Percentiles rank a stretch among this genome's conserved stretches.
Evolutionary conservation across 352 stramenopile genomes (phyloP).

Genomic region (Pythium apleroticum): DNA sequence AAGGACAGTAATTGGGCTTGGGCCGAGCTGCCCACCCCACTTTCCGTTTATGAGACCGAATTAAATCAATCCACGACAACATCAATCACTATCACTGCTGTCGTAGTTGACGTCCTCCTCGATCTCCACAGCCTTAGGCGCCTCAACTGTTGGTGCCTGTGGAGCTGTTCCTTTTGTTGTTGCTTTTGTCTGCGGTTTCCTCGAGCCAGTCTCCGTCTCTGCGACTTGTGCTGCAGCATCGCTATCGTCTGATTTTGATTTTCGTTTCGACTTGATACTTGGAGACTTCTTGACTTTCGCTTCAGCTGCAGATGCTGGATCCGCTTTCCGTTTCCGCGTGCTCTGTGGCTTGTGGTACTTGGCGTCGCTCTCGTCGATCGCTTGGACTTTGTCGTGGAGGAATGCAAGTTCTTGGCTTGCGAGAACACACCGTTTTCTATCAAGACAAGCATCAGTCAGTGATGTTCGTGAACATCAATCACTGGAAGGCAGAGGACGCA

Average conservation of each 20-base stretch:
- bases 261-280: constrained; percentile 1
- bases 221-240: background rate
- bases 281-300: background rate
- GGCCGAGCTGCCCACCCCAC: background rate
- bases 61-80: background rate
- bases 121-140: constrained; percentile 30
- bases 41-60: background rate
- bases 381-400: constrained; percentile 47
- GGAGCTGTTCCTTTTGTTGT: background rate
- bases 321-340: constrained; percentile 24
- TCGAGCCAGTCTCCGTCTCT: background rate
- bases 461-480: background rate
- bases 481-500: constrained; percentile 24
- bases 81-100: constrained; percentile 64
- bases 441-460: constrained; percentile 4
- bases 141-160: background rate
- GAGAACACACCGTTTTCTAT: constrained; percentile 58
- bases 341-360: constrained; percentile 51
- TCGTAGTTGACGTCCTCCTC: constrained; percentile 78
- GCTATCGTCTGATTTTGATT: background rate
- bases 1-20: background rate
- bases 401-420: constrained; percentile 46
- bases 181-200: background rate
- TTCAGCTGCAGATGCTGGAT: background rate
- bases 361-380: constrained; percentile 59